Conservation (phyloP, 495 filamentous ascomycete species). For the Aspergillus cavernicola region DNA sequence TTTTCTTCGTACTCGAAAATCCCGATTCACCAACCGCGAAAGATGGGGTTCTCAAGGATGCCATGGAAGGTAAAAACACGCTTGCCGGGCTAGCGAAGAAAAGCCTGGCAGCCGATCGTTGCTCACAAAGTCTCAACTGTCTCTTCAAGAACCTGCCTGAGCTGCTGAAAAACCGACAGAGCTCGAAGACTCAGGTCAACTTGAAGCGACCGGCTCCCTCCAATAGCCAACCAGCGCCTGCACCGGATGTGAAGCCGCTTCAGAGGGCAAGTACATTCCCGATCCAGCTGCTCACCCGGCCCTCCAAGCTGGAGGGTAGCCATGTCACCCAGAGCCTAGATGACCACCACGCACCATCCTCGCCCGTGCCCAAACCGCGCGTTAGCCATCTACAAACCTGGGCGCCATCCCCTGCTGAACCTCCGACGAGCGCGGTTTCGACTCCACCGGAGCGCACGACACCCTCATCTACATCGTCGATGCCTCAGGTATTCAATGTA, state of each 20-base stretch:
- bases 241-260: slow-evolving; percentile 30
- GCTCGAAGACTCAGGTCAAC: slow-evolving; percentile 34
- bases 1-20: slow-evolving; percentile 90
- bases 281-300: slow-evolving; percentile 27
- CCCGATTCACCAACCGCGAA: slow-evolving; percentile 71
- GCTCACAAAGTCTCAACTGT: slow-evolving; percentile 65
- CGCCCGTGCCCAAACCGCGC: slow-evolving; percentile 7
- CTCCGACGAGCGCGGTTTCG: slow-evolving; percentile 30
- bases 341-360: slow-evolving; percentile 24
- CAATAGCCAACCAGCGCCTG: slow-evolving; percentile 22
- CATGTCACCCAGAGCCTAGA: slow-evolving; percentile 33
- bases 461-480: slow-evolving; percentile 22
- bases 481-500: slow-evolving; percentile 11
- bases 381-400: slow-evolving; percentile 25
- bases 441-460: slow-evolving; percentile 26
- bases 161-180: slow-evolving; percentile 56
- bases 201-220: slow-evolving; percentile 41
- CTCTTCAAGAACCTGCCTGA: slow-evolving; percentile 82
- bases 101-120: slow-evolving; percentile 84
- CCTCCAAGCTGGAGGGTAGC: slow-evolving; percentile 18
- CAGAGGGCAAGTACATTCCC: slow-evolving; percentile 51
- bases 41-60: slow-evolving; percentile 75
- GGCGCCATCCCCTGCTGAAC: slow-evolving; percentile 30
- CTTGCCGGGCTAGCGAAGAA: slow-evolving; percentile 71
- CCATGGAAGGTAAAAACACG: slow-evolving; percentile 76